Evolutionary conservation across 805 yeast genomes (phyloP).

Genomic region (Candida pseudofarinosa): DNA sequence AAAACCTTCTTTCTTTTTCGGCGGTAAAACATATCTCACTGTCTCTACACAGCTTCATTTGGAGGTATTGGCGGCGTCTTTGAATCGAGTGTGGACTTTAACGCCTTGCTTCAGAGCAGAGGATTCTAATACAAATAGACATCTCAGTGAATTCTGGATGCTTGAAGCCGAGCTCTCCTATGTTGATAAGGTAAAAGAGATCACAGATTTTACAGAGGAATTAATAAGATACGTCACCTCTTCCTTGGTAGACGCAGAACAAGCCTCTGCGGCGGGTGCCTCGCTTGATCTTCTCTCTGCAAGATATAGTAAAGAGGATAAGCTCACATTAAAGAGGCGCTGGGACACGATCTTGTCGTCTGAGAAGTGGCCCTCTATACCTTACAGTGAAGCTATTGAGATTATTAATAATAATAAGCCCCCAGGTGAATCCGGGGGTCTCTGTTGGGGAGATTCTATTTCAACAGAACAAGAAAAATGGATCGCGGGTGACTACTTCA

Average conservation of each 20-base stretch:
- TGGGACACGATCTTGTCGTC: conserved; percentile 54
- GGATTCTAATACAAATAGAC: conserved; percentile 84
- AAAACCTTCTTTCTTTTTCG: conserved; percentile 46
- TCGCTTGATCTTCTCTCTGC: conserved; percentile 28
- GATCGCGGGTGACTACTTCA: conserved; percentile 67
- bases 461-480: conserved; percentile 89
- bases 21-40: conserved; percentile 65
- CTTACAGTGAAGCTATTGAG: conserved; percentile 73
- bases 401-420: conserved; percentile 39
- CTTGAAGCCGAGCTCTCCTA: conserved; percentile 86
- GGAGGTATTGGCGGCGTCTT: conserved; percentile 71
- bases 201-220: conserved; percentile 62
- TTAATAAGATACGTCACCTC: conserved; percentile 55
- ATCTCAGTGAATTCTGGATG: conserved; percentile 96
- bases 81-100: conserved; percentile 81
- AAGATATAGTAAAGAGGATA: conserved; percentile 35
- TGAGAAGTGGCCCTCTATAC: conserved; percentile 60
- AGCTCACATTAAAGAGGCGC: conserved; percentile 38
- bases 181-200: conserved; percentile 49
- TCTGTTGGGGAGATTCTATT: conserved; percentile 68
- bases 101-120: conserved; percentile 96
- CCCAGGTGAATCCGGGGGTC: conserved; percentile 32
- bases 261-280: conserved; percentile 14
- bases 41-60: conserved; percentile 92
- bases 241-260: conserved; percentile 13